Conservation (phyloP, 306 rosid genomes). For the Quercus berberidifolia region DNA sequence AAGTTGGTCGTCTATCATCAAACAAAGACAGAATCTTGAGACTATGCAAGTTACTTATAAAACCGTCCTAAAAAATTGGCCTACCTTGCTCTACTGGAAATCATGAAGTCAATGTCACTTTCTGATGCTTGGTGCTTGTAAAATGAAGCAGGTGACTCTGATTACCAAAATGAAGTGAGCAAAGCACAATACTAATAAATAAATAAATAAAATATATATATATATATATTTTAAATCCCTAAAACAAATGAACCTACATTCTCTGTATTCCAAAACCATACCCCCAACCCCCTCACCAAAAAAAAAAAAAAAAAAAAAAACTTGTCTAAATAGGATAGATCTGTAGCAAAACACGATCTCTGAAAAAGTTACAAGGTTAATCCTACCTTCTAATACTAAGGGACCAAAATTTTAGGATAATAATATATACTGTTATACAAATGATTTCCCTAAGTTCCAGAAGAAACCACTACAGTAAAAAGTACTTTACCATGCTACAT, state of each 20-base stretch:
- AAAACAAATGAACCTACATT: slow-evolving; percentile 17
- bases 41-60: slow-evolving; percentile 3
- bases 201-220: too few species aligned
- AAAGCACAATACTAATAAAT: neutral
- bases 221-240: neutral
- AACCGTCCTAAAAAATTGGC: slow-evolving; percentile 12
- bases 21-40: slow-evolving; percentile 28
- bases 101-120: slow-evolving; percentile 36
- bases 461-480: neutral
- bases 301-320: neutral
- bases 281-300: neutral
- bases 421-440: neutral
- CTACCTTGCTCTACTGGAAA: slow-evolving; percentile 53
- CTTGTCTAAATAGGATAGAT: neutral
- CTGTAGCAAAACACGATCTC: neutral
- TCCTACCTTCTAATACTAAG: neutral
- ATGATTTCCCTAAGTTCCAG: neutral
- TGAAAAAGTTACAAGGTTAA: neutral
- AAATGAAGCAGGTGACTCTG: slow-evolving; percentile 48
- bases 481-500: neutral
- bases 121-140: slow-evolving; percentile 38
- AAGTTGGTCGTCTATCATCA: slow-evolving; percentile 32
- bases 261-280: neutral
- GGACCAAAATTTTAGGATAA: neutral
- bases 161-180: slow-evolving; percentile 16